Evolutionary conservation across 148 eudicot species (phyloP).

Genomic region (Chenopodium formosanum): DNA sequence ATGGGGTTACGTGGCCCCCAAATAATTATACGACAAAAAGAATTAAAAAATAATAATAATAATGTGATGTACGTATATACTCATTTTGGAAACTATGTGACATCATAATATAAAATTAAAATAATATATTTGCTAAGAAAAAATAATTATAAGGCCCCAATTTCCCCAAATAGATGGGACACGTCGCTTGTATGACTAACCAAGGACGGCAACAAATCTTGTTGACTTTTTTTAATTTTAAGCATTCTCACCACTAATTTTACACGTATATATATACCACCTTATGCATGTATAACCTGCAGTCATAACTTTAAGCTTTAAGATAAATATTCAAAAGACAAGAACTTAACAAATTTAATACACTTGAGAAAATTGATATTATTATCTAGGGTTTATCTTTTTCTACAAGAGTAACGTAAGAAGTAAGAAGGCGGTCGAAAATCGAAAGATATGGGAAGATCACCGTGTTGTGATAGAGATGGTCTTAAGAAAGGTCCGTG

Average conservation of each 20-base stretch:
- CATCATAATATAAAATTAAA: neutral
- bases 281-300: conserved; percentile 24
- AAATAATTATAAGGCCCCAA: conserved; percentile 8
- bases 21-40: conserved; percentile 13
- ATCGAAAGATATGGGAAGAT: conserved; percentile 61
- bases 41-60: neutral
- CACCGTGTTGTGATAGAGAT: conserved; percentile 88
- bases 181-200: conserved; percentile 57
- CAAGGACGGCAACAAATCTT: conserved; percentile 81
- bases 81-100: conserved; percentile 22
- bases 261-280: conserved; percentile 9
- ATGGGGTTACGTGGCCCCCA: conserved; percentile 23
- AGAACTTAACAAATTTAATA: neutral
- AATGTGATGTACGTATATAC: conserved; percentile 13
- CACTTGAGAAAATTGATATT: no score
- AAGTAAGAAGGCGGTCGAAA: neutral
- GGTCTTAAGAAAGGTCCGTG: conserved; percentile 95
- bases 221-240: conserved; percentile 44
- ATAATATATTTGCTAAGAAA: neutral
- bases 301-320: neutral
- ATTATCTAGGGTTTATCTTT: no score
- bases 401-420: no score
- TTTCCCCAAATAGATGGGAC: conserved; percentile 49
- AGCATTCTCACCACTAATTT: neutral
- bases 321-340: neutral